Conservation (phyloP, 495 filamentous ascomycete species). For the Talaromyces proteolyticus region DNA sequence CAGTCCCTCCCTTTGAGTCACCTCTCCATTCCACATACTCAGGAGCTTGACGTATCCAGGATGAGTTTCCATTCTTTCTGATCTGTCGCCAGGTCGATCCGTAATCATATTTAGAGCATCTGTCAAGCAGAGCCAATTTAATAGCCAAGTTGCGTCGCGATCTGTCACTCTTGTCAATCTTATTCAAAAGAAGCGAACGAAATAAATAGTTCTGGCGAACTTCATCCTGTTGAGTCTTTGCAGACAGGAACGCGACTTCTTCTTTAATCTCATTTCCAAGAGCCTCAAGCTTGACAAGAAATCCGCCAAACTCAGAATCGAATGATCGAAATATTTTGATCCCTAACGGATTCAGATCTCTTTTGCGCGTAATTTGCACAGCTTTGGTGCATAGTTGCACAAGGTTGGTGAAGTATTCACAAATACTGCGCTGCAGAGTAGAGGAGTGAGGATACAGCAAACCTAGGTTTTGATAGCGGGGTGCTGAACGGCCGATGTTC, state of each 20-base stretch:
- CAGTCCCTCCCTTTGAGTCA: slow-evolving; percentile 10
- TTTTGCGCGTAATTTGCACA: slow-evolving; percentile 20
- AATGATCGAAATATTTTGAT: neutral
- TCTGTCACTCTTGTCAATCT: neutral
- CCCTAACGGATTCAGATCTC: neutral
- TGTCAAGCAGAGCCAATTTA: slow-evolving; percentile 22
- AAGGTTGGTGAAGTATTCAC: slow-evolving; percentile 37
- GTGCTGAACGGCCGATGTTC: slow-evolving; percentile 29
- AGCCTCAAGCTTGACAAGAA: slow-evolving; percentile 21
- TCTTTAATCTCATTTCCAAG: slow-evolving; percentile 33
- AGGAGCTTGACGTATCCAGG: slow-evolving; percentile 13
- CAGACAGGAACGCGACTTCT: slow-evolving; percentile 23
- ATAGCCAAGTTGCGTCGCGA: slow-evolving; percentile 16
- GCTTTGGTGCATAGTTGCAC: slow-evolving; percentile 32
- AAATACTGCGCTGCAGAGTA: slow-evolving; percentile 27
- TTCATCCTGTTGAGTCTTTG: slow-evolving; percentile 25
- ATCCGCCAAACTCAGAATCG: slow-evolving; percentile 6
- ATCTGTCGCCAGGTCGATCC: slow-evolving; percentile 33
- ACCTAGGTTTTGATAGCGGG: slow-evolving; percentile 32
- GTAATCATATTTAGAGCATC: slow-evolving; percentile 35
- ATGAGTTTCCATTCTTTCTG: slow-evolving; percentile 31
- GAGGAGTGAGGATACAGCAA: slow-evolving; percentile 33
- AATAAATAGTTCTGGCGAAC: slow-evolving; percentile 11
- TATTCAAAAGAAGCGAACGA: slow-evolving; percentile 7
- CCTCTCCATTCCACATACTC: slow-evolving; percentile 33